phyloP scores from a whole-genome alignment of 257 asterid genomes.

The Mentha longifolia region DNA sequence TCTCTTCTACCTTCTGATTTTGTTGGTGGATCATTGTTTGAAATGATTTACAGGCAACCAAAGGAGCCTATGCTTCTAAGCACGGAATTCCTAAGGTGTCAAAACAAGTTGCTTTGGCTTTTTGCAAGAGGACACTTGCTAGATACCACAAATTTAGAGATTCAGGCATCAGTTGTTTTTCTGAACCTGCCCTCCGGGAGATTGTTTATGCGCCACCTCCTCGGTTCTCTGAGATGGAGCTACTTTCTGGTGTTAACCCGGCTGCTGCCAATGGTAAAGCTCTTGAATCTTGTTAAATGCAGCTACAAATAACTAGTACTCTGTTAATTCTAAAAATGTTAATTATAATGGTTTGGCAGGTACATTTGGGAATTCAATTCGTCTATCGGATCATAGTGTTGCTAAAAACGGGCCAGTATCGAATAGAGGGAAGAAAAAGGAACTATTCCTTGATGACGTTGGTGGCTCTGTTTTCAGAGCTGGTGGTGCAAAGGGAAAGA shows the following conservation, averaged over 20 bases:
- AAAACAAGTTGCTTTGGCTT: slow-evolving; percentile 74
- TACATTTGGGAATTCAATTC: slow-evolving; percentile 44
- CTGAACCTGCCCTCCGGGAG: slow-evolving; percentile 70
- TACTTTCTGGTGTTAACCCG: slow-evolving; percentile 46
- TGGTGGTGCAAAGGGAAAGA: slow-evolving; percentile 86
- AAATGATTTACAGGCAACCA: slow-evolving; percentile 79
- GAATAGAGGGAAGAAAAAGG: slow-evolving; percentile 87
- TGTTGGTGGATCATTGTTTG: slow-evolving; percentile 25
- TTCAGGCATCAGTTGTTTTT: slow-evolving; percentile 77
- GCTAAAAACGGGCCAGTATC: slow-evolving; percentile 64
- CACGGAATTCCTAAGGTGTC: slow-evolving; percentile 81
- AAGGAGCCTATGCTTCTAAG: slow-evolving; percentile 77
- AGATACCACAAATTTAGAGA: slow-evolving; percentile 78
- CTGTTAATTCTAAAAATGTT: slow-evolving; percentile 26
- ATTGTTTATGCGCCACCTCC: slow-evolving; percentile 83
- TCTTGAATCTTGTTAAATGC: slow-evolving; percentile 16
- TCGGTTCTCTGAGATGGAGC: slow-evolving; percentile 56
- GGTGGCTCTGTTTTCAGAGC: slow-evolving; percentile 63
- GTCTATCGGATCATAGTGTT: slow-evolving; percentile 50
- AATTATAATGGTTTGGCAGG: slow-evolving; percentile 43
- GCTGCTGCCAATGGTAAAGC: slow-evolving; percentile 49
- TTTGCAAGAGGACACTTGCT: slow-evolving; percentile 76
- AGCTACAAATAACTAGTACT: not conserved
- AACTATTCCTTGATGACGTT: slow-evolving; percentile 78
- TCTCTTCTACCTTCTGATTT: slow-evolving; percentile 12